Conservation (phyloP, 305 asterid genomes). For the Caryopteris hybrid region DNA sequence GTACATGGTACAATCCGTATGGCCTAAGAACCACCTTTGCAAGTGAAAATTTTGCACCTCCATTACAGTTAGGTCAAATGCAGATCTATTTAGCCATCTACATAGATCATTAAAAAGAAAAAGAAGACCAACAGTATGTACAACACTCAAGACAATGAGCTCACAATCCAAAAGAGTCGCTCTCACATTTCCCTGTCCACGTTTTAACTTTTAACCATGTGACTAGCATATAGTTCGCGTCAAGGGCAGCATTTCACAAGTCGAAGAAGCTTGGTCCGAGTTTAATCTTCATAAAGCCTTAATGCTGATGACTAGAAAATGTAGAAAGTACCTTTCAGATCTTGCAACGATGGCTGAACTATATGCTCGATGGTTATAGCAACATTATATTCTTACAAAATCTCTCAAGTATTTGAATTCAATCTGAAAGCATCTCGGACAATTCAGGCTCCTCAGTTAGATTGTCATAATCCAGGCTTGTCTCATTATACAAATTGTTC, state of each 20-base stretch:
- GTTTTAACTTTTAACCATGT: constrained; percentile 1
- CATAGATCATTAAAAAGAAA: background rate
- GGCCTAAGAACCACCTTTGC: constrained; percentile 5
- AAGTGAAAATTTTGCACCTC: background rate
- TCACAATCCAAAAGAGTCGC: constrained; percentile 17
- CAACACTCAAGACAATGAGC: constrained; percentile 16
- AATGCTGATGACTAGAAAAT: constrained; percentile 15
- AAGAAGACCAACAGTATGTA: constrained; percentile 10
- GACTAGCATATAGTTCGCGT: constrained; percentile 6
- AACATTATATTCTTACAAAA: constrained; percentile 6
- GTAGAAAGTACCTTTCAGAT: constrained; percentile 14
- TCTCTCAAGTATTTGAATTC: constrained; percentile 7
- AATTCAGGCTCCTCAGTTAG: constrained; percentile 68
- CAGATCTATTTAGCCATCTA: constrained; percentile 17
- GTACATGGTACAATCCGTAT: constrained; percentile 14
- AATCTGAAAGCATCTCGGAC: constrained; percentile 70
- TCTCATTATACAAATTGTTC: constrained; percentile 37
- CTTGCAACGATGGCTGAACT: constrained; percentile 4
- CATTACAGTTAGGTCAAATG: background rate
- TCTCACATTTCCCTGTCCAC: constrained; percentile 4
- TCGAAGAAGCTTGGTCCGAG: constrained; percentile 4
- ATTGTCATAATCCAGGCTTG: constrained; percentile 44
- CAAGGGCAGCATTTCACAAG: background rate
- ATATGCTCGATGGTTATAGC: constrained; percentile 7
- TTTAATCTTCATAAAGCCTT: constrained; percentile 15